Percentiles rank a stretch among this genome's conserved stretches.
These are phyloP conservation scores for Carex scoparia DNA, from an alignment of 176 grass and related monocot species.

Conservation along the genomic window DNA sequence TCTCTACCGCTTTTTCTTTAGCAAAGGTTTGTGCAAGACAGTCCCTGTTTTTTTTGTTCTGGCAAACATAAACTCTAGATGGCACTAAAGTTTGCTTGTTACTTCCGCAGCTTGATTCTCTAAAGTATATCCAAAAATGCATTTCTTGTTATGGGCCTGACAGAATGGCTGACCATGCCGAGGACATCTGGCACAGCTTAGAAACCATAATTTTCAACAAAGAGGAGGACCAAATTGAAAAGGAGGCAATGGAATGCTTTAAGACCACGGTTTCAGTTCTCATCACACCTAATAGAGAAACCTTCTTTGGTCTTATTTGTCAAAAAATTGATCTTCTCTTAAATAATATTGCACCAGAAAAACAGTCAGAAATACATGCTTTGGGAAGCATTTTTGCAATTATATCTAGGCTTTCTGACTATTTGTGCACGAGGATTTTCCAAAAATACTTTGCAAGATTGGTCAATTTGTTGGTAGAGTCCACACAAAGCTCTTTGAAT, in stretches of 20 bases:
- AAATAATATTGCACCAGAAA: conserved; percentile 33
- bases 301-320: conserved; percentile 69
- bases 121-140: conserved; percentile 88
- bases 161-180: conserved; percentile 64
- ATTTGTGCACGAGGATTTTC: conserved; percentile 72
- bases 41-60: conserved; percentile 26
- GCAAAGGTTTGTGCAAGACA: conserved; percentile 66
- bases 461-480: conserved; percentile 58
- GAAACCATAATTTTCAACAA: conserved; percentile 74
- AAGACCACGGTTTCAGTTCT: conserved; percentile 46
- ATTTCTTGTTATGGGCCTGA: conserved; percentile 71
- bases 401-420: conserved; percentile 51
- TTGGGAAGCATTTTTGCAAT: conserved; percentile 66
- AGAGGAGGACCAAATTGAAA: conserved; percentile 54
- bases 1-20: conserved; percentile 76
- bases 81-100: background rate
- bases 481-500: conserved; percentile 34
- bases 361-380: conserved; percentile 42
- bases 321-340: conserved; percentile 50
- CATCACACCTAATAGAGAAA: conserved; percentile 55
- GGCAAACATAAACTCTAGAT: conserved; percentile 26
- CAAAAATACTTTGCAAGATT: conserved; percentile 65
- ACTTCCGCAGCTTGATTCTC: conserved; percentile 81
- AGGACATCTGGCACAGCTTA: conserved; percentile 64
- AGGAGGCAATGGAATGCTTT: conserved; percentile 78